phyloP scores from a whole-genome alignment of 225 moss, liverwort and hornwort species.

The Neckera pumila region DNA sequence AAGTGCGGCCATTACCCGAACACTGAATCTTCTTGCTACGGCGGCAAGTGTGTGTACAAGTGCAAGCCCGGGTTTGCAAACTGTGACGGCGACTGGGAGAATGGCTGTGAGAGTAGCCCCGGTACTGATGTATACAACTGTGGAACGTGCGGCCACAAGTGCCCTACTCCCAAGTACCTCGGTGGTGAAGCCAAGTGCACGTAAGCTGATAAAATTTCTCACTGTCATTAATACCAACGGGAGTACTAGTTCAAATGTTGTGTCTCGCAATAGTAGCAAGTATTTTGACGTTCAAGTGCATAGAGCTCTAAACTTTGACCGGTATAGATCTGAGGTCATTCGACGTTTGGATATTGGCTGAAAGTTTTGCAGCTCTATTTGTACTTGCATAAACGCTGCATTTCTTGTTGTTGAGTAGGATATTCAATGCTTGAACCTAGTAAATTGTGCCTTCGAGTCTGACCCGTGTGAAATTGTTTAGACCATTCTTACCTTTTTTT shows the following conservation, averaged over 20 bases:
- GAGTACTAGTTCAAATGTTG: background rate
- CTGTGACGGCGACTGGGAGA: background rate
- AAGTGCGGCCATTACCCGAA: background rate
- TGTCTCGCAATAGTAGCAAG: background rate
- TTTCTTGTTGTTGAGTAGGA: background rate
- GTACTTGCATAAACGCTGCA: background rate
- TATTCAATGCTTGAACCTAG: no score
- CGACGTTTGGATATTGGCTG: background rate
- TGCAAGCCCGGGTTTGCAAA: background rate
- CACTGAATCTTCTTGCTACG: background rate
- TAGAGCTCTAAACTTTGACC: background rate
- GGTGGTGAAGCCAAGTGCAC: background rate
- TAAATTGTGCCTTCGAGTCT: background rate
- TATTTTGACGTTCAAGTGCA: background rate
- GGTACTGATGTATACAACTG: background rate
- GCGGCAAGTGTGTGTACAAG: background rate
- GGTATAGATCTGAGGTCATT: background rate
- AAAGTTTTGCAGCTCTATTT: background rate
- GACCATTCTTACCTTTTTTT: background rate
- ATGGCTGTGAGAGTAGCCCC: background rate
- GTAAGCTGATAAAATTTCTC: background rate
- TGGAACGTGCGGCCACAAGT: background rate
- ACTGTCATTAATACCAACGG: background rate
- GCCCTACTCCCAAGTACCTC: background rate
- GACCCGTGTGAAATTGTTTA: background rate